phyloP scores from a whole-genome alignment of 768 basidiomycete species.

The Cyathus striatus region DNA sequence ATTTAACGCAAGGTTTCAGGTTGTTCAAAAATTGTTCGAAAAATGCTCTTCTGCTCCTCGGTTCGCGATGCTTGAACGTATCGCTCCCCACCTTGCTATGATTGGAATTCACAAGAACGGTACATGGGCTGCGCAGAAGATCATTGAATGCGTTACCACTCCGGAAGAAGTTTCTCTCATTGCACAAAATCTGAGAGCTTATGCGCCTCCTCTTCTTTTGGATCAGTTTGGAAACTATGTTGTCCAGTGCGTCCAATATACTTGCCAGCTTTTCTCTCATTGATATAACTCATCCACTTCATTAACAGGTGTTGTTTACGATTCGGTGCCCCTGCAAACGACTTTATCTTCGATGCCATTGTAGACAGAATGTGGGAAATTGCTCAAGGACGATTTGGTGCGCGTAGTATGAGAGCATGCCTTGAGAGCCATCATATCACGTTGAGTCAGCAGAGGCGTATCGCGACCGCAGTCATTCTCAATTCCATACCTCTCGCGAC shows the following conservation, averaged over 20 bases:
- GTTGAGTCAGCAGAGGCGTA: constrained; percentile 87
- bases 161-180: constrained; percentile 85
- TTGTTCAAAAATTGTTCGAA: constrained; percentile 97
- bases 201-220: constrained; percentile 87
- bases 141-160: constrained; percentile 89
- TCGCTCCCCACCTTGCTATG: constrained; percentile 90
- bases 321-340: constrained; percentile 84
- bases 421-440: constrained; percentile 88
- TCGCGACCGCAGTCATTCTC: constrained; percentile 89
- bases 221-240: constrained; percentile 95
- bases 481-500: constrained; percentile 98
- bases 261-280: background rate
- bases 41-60: constrained; percentile 73
- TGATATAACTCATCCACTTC: constrained; percentile 1
- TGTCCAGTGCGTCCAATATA: constrained; percentile 59
- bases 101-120: constrained; percentile 99
- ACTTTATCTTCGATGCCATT: constrained; percentile 98
- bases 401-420: constrained; percentile 96
- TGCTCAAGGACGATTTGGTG: constrained; percentile 96
- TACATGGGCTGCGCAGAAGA: constrained; percentile 99
- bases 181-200: constrained; percentile 83
- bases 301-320: constrained; percentile 74
- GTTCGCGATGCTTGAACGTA: constrained; percentile 89
- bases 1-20: constrained; percentile 32
- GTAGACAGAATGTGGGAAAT: constrained; percentile 98